A percentile compares a stretch with the other conserved stretches of the same genome.
Conservation (phyloP, 169 alveolate genomes). For the Blepharisma undulans region DNA sequence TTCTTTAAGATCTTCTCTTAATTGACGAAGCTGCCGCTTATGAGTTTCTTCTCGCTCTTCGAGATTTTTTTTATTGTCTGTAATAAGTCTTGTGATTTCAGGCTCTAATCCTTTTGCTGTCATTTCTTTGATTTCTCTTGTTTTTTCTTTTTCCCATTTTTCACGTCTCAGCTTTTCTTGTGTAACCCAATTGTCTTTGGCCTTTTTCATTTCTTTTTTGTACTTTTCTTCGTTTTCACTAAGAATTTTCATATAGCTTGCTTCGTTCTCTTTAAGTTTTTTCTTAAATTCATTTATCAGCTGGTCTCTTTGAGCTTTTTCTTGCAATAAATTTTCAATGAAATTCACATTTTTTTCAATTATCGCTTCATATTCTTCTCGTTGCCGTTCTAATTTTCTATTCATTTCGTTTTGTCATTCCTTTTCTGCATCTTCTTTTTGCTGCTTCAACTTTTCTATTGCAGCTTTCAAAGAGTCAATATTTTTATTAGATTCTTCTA, state of each 20-base stretch:
- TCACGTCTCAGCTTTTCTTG: slow-evolving; percentile 66
- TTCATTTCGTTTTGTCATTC: neutral
- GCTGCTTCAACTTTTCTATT: neutral
- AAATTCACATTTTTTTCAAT: slow-evolving; percentile 19
- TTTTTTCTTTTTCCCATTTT: slow-evolving; percentile 70
- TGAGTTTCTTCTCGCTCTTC: slow-evolving; percentile 25
- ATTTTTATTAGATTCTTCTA: slow-evolving; percentile 26
- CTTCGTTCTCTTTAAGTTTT: slow-evolving; percentile 42
- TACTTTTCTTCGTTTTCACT: slow-evolving; percentile 55
- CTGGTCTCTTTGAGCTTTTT: slow-evolving; percentile 36
- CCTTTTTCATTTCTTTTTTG: slow-evolving; percentile 62
- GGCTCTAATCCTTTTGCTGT: slow-evolving; percentile 79
- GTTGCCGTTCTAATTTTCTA: neutral
- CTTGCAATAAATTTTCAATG: slow-evolving; percentile 23
- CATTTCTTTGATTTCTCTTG: slow-evolving; percentile 68
- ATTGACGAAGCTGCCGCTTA: neutral
- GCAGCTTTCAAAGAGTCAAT: neutral
- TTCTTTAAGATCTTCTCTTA: slow-evolving; percentile 10
- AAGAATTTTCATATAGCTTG: slow-evolving; percentile 48
- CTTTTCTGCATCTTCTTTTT: neutral
- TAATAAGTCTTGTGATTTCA: slow-evolving; percentile 57
- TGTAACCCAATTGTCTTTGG: slow-evolving; percentile 66
- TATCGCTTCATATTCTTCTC: neutral
- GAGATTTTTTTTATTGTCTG: neutral
- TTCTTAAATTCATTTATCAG: neutral